These are phyloP conservation scores for Blastocystis sp. DNA, from an alignment of 352 stramenopile species.

Conservation along the genomic window DNA sequence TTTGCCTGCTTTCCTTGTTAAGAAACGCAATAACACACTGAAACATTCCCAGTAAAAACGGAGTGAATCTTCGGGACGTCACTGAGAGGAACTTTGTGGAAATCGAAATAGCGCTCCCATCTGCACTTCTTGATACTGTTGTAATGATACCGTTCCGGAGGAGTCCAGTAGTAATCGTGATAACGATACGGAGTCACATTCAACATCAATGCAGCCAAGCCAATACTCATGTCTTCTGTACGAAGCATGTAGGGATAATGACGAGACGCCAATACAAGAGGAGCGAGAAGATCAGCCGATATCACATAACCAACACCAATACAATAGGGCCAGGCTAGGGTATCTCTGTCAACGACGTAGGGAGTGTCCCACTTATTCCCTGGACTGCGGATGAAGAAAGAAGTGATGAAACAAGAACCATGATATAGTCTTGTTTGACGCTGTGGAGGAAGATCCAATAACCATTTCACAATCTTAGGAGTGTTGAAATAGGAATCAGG, in stretches of 20 bases:
- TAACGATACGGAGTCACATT: constrained; percentile 56
- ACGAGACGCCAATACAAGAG: constrained; percentile 38
- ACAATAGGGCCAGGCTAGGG: constrained; percentile 43
- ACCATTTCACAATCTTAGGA: constrained; percentile 54
- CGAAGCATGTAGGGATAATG: constrained; percentile 63
- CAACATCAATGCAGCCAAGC: constrained; percentile 38
- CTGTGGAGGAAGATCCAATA: constrained; percentile 25
- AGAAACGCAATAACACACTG: background rate
- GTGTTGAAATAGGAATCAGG: constrained; percentile 60
- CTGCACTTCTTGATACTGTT: constrained; percentile 15
- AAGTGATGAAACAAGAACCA: constrained; percentile 64
- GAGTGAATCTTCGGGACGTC: constrained; percentile 20
- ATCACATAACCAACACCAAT: constrained; percentile 55
- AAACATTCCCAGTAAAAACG: background rate
- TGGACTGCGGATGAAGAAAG: constrained; percentile 43
- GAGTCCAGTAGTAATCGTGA: constrained; percentile 64
- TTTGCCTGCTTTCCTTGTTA: background rate
- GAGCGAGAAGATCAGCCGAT: constrained; percentile 52
- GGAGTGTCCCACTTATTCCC: constrained; percentile 61
- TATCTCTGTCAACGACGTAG: constrained; percentile 10
- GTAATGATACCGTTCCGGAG: constrained; percentile 27
- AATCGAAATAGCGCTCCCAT: constrained; percentile 40
- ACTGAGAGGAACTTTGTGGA: constrained; percentile 45
- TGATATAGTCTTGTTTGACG: constrained; percentile 32
- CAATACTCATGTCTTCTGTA: constrained; percentile 67